Base-by-base conservation (phyloP, 768 basidiomycete genomes). In the Hortiboletus campestris region DNA sequence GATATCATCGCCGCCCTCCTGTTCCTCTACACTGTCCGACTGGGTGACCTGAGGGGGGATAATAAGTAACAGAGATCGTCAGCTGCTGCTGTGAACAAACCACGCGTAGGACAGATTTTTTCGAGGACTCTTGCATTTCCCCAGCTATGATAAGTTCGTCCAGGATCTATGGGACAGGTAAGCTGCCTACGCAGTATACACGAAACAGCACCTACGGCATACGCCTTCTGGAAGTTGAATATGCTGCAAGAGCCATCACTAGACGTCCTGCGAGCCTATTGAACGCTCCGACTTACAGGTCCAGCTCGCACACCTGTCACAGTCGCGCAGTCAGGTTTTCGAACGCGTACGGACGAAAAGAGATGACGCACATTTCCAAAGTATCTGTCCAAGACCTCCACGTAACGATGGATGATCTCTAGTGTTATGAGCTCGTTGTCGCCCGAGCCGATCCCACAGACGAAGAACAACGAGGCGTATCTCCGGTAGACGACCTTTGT, bases 211-310 rank as follows among this genome's bases (percentile, higher is more conserved):
- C 77, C 43, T 58, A 91, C 94, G 5, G 91, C 85, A 69, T 94
- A 97, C 2, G 95, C 96, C 71, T 94, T 91, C 69, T 98, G 91
- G 70, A 98, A 98, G 76, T 97, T 97, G 82, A 97, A 98, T 62
- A 98, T 96, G 50, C 92, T 94, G 38, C 44, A 48, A 46, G 8
- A n/a, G 45, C 40, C 45, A n/a, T 53, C 50, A 38, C n/a, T 19
- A 38, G 45, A 39, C 35, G 4, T 32, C 14, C 36, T 20, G n/a
- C 36, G 25, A 20, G 13, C 1, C 14, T 25, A 4, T 17, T 2
- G 9, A 55, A 50, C 8, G 43, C 31, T 11, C 20, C 44, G 17
- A 63, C 84, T 69, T 67, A 94, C 92, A 98, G 76, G 72, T 98
- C 96, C 53, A 98, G 76, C 70, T 98, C 96, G 75, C 89, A 91